These are phyloP conservation scores for Entomortierella parvispora DNA, from an alignment of 192 early-diverging fungal species.

Conservation along the genomic window DNA sequence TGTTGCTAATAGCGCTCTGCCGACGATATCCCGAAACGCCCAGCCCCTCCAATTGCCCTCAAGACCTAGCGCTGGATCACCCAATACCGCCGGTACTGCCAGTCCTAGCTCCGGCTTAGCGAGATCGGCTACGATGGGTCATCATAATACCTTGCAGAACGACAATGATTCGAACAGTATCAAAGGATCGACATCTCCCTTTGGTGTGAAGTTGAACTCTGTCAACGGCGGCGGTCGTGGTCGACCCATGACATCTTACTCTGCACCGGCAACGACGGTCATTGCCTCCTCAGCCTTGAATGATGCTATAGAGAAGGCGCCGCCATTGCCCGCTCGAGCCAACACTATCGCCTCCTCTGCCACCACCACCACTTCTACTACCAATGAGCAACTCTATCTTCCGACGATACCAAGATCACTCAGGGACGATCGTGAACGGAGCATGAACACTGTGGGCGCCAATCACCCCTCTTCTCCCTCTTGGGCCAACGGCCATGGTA, in stretches of 20 bases:
- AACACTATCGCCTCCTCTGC: slow-evolving; percentile 13
- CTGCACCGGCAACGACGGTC: no score
- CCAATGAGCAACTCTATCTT: slow-evolving; percentile 1
- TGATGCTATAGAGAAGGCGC: no score
- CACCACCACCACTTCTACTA: neutral
- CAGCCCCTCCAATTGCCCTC: slow-evolving; percentile 42
- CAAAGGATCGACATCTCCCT: slow-evolving; percentile 4
- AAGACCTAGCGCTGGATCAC: slow-evolving; percentile 1
- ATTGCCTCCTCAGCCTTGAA: no score
- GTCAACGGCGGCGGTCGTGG: neutral
- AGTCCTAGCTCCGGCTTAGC: neutral
- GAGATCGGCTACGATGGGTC: slow-evolving; percentile 1
- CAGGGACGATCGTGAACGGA: neutral
- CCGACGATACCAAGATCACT: slow-evolving; percentile 6
- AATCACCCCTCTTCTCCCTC: no score
- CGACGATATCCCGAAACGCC: slow-evolving; percentile 25
- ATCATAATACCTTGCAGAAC: neutral
- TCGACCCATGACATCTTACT: slow-evolving; percentile 3
- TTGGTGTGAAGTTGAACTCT: slow-evolving; percentile 36
- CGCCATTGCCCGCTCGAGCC: slow-evolving; percentile 27
- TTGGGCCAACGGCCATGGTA: no score
- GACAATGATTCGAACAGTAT: neutral
- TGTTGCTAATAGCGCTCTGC: slow-evolving; percentile 7
- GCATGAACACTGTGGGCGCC: no score
- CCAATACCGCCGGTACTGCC: neutral